phyloP scores from a whole-genome alignment of 2,329 filamentous ascomycete species.

The Geosmithia flava region DNA sequence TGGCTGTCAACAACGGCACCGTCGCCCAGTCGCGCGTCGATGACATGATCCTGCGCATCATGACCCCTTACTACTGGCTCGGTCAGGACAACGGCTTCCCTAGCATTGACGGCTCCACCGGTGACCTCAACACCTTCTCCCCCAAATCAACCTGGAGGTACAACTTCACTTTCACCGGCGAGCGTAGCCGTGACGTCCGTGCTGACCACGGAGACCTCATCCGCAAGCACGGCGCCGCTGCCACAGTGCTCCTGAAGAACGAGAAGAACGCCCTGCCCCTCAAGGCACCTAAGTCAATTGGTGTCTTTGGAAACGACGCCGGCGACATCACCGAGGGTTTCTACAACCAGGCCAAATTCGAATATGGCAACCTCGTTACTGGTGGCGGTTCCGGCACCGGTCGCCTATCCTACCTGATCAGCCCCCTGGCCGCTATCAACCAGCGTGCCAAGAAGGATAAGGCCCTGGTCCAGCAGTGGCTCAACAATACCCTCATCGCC shows the following conservation, averaged over 20 bases:
- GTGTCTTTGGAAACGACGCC: slow-evolving; percentile 39
- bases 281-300: slow-evolving; percentile 41
- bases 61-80: slow-evolving; percentile 37
- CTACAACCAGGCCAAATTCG: slow-evolving; percentile 46
- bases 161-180: slow-evolving; percentile 31
- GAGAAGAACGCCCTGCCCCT: slow-evolving; percentile 45
- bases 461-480: slow-evolving; percentile 30
- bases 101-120: slow-evolving; percentile 27
- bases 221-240: slow-evolving; percentile 39
- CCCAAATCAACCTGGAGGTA: slow-evolving; percentile 31
- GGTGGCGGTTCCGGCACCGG: slow-evolving; percentile 40
- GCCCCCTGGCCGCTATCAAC: slow-evolving; percentile 24
- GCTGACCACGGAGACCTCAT: slow-evolving; percentile 43
- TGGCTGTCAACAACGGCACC: slow-evolving; percentile 33
- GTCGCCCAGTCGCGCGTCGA: slow-evolving; percentile 26
- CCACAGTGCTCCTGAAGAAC: slow-evolving; percentile 66
- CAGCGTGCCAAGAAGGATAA: slow-evolving; percentile 32
- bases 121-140: slow-evolving; percentile 34
- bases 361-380: slow-evolving; percentile 43
- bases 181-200: slow-evolving; percentile 36
- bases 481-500: slow-evolving; percentile 31
- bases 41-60: slow-evolving; percentile 39
- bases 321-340: slow-evolving; percentile 48
- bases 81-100: slow-evolving; percentile 35
- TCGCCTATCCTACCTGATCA: slow-evolving; percentile 22